Conservation (phyloP, 2,329 filamentous ascomycete species). For the Verticillium isaacii region DNA sequence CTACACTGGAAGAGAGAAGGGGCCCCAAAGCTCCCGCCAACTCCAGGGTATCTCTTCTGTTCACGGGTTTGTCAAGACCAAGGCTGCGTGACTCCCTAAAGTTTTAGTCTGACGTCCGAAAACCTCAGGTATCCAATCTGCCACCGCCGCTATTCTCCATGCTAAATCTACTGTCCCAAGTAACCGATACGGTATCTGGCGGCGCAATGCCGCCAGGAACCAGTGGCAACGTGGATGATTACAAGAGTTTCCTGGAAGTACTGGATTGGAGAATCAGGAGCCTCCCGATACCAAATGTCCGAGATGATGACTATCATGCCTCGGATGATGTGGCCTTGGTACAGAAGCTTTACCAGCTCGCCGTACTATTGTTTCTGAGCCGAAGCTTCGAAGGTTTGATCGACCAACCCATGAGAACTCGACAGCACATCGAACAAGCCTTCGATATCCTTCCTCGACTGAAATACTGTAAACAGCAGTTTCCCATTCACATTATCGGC, state of each 20-base stretch:
- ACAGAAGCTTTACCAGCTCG: conserved; percentile 19
- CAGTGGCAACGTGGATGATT: conserved; percentile 7
- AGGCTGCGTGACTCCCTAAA: background rate
- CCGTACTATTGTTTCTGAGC: conserved; percentile 23
- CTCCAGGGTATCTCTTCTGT: background rate
- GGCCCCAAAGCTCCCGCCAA: background rate
- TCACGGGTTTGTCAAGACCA: background rate
- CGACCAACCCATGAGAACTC: background rate
- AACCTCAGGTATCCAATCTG: conserved; percentile 2
- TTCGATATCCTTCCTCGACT: conserved; percentile 18
- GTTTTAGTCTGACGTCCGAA: background rate
- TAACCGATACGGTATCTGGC: conserved; percentile 13
- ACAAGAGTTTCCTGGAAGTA: conserved; percentile 17
- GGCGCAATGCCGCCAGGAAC: background rate
- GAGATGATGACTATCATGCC: background rate
- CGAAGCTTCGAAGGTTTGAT: conserved; percentile 14
- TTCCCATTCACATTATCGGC: conserved; percentile 18
- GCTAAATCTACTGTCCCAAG: conserved; percentile 14
- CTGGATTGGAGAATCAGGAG: conserved; percentile 22
- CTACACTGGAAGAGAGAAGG: conserved; percentile 18
- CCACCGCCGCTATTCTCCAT: conserved; percentile 8
- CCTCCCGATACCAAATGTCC: conserved; percentile 1
- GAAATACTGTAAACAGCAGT: conserved; percentile 13
- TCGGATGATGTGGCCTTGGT: background rate
- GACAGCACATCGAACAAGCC: conserved; percentile 14